A percentile compares a stretch with the other conserved stretches of the same genome.
phyloP scores from a whole-genome alignment of 495 filamentous ascomycete species.

The Wilcoxina mikolae region DNA sequence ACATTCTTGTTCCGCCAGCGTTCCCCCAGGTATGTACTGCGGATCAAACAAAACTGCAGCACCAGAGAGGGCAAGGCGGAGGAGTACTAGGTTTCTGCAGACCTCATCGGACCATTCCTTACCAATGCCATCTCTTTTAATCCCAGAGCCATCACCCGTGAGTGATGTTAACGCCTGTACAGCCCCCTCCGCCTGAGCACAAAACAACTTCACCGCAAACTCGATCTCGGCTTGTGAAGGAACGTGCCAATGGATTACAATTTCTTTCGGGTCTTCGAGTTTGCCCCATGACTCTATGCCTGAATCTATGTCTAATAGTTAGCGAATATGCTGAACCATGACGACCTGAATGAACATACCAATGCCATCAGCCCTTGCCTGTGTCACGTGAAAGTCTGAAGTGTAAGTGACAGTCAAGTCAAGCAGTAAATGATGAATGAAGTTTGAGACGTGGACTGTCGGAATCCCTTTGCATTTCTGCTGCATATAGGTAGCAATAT shows the following conservation, averaged over 20 bases:
- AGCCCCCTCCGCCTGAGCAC: conserved; percentile 56
- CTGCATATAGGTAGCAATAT: conserved; percentile 91
- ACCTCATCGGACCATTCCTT: conserved; percentile 99
- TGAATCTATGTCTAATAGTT: neutral
- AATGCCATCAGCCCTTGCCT: conserved; percentile 43
- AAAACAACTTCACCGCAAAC: conserved; percentile 78
- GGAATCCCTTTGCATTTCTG: conserved; percentile 83
- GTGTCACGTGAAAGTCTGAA: conserved; percentile 71
- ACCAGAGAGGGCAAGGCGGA: conserved; percentile 74
- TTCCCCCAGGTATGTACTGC: conserved; percentile 43
- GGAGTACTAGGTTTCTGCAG: conserved; percentile 68
- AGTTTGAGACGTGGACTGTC: conserved; percentile 91
- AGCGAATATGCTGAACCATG: neutral
- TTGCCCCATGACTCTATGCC: conserved; percentile 49
- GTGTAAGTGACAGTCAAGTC: conserved; percentile 91
- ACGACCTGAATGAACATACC: neutral
- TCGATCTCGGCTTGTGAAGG: conserved; percentile 62
- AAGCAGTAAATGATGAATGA: conserved; percentile 95
- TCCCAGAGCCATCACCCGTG: conserved; percentile 62
- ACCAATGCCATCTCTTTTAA: conserved; percentile 84
- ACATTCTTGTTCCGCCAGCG: conserved; percentile 28
- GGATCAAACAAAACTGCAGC: conserved; percentile 79
- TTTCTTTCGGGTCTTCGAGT: conserved; percentile 47
- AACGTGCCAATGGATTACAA: conserved; percentile 84
- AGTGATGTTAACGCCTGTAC: conserved; percentile 55